Conservation (phyloP, 225 moss, liverwort and hornwort species). For the Physcomitrellopsis africana region DNA sequence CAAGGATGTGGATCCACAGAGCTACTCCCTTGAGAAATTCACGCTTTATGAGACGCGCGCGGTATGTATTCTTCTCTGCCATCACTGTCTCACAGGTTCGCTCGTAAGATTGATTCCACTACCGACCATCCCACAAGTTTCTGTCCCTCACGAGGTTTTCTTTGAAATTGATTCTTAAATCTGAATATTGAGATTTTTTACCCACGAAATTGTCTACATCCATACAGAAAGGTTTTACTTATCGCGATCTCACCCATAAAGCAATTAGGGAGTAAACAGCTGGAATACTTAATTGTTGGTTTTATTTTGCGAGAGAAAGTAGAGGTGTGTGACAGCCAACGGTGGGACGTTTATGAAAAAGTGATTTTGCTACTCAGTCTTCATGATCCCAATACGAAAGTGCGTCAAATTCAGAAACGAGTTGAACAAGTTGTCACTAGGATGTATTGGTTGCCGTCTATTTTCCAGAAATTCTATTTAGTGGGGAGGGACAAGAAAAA, state of each 20-base stretch:
- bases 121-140: neutral
- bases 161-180: neutral
- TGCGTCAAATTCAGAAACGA: neutral
- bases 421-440: neutral
- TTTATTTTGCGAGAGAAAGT: too few species aligned
- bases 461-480: conserved; percentile 71
- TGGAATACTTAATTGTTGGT: too few species aligned
- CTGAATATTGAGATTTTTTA: neutral
- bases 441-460: neutral
- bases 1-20: conserved; percentile 49
- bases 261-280: too few species aligned
- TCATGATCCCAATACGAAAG: neutral
- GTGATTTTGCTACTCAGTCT: too few species aligned
- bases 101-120: neutral
- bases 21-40: conserved; percentile 82
- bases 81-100: neutral
- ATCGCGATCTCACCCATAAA: neutral
- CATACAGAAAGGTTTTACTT: neutral
- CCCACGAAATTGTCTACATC: too few species aligned
- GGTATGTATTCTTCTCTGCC: conserved; percentile 41
- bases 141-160: neutral
- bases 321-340: too few species aligned
- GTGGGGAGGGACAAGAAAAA: conserved; percentile 87
- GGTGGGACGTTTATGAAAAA: too few species aligned
- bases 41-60: conserved; percentile 85